These are phyloP conservation scores for Coemansia sp. DNA, from an alignment of 192 early-diverging fungal species.

Conservation along the genomic window DNA sequence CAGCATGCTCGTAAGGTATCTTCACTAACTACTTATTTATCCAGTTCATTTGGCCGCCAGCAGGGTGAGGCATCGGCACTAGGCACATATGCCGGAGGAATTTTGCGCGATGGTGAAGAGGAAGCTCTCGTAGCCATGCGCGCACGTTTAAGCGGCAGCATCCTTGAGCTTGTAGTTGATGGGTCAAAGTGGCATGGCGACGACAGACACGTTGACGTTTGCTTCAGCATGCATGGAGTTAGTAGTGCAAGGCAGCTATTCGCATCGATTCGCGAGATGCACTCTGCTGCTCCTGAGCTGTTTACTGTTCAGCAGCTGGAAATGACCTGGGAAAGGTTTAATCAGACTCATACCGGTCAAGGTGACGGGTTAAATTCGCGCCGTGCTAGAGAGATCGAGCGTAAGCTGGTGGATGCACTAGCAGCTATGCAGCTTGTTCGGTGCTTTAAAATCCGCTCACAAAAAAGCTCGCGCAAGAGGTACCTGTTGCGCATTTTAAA, in stretches of 20 bases:
- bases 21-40: constrained; percentile 37
- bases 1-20: constrained; percentile 30
- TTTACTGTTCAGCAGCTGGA: constrained; percentile 16
- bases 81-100: constrained; percentile 47
- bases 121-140: constrained; percentile 25
- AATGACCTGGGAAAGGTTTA: constrained; percentile 1
- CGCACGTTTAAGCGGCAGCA: constrained; percentile 28
- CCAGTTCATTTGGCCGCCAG: constrained; percentile 36
- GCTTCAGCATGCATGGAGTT: constrained; percentile 11
- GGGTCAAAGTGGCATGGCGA: constrained; percentile 33
- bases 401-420: constrained; percentile 1
- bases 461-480: constrained; percentile 14
- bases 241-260: constrained; percentile 15
- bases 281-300: constrained; percentile 37
- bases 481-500: constrained; percentile 49
- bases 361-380: background rate
- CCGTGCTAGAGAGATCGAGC: background rate
- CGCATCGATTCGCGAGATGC: constrained; percentile 14
- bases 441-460: constrained; percentile 32
- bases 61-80: constrained; percentile 27
- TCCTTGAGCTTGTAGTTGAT: constrained; percentile 45
- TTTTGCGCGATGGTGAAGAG: constrained; percentile 50
- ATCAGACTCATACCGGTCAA: background rate
- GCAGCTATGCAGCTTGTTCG: constrained; percentile 31
- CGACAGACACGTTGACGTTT: constrained; percentile 13